Evolutionary conservation across 225 moss, liverwort and hornwort genomes (phyloP).

Genomic region (Ulota crispa): DNA sequence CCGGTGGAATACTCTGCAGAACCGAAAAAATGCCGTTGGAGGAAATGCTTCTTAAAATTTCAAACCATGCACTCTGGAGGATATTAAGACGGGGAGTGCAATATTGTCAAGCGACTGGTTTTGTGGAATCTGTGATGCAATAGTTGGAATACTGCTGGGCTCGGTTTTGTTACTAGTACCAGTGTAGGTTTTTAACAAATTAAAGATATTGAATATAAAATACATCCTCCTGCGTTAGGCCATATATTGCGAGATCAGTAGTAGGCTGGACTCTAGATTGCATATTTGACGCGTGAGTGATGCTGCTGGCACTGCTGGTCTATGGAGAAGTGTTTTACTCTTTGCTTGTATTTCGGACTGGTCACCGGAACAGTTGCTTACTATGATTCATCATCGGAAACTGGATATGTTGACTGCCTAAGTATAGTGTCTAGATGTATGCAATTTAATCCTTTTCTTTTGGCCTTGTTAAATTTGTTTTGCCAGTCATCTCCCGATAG

Average conservation of each 20-base stretch:
- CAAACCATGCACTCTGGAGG: neutral
- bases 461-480: neutral
- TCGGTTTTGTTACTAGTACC: neutral
- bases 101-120: neutral
- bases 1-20: neutral
- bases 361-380: neutral
- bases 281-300: neutral
- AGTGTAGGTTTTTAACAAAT: neutral
- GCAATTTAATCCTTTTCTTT: neutral
- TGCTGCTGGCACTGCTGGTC: neutral
- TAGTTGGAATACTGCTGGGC: neutral
- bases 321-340: neutral
- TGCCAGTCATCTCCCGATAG: neutral
- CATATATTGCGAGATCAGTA: neutral
- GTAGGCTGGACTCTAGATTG: neutral
- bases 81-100: neutral
- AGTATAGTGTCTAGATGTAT: neutral
- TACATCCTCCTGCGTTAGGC: neutral
- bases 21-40: neutral
- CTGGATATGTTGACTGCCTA: neutral
- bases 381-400: neutral
- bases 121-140: neutral
- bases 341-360: slow-evolving; percentile 1
- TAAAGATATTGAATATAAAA: neutral
- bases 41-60: neutral